Conservation (phyloP, 139 green algal species). For the Raphidocelis subcapitata region DNA sequence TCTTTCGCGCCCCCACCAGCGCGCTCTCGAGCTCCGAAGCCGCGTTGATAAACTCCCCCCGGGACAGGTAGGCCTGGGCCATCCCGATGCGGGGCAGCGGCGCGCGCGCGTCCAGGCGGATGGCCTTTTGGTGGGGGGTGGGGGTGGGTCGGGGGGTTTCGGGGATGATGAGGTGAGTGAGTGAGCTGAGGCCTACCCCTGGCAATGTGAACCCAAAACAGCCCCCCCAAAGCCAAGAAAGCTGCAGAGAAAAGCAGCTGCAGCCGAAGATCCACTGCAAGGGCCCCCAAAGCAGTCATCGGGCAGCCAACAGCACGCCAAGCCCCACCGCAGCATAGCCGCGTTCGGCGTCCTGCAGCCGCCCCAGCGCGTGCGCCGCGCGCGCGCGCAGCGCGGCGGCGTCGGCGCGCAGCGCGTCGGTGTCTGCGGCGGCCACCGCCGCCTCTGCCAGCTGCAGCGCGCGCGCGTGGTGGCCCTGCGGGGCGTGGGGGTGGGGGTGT, state of each 20-base stretch:
- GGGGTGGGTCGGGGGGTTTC: no score
- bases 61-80: constrained; percentile 65
- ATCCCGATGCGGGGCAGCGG: constrained; percentile 64
- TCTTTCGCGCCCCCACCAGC: no score
- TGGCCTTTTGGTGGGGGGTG: no score
- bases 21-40: constrained; percentile 70
- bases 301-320: background rate
- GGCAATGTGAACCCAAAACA: no score
- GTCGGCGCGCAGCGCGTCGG: constrained; percentile 42
- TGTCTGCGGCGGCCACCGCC: constrained; percentile 51
- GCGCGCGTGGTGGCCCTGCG: no score
- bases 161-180: no score
- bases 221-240: no score
- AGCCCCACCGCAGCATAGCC: constrained; percentile 11
- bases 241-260: no score
- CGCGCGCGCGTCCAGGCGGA: constrained; percentile 45
- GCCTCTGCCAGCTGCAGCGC: constrained; percentile 47
- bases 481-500: no score
- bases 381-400: constrained; percentile 52
- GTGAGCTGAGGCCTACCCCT: no score
- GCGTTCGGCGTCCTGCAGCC: constrained; percentile 28
- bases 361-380: constrained; percentile 46
- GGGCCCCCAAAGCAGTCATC: no score
- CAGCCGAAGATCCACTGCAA: no score
- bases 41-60: constrained; percentile 55